These are phyloP conservation scores for Meyerozyma guilliermondii DNA, from an alignment of 1,139 yeast genomes.

Conservation along the genomic window DNA sequence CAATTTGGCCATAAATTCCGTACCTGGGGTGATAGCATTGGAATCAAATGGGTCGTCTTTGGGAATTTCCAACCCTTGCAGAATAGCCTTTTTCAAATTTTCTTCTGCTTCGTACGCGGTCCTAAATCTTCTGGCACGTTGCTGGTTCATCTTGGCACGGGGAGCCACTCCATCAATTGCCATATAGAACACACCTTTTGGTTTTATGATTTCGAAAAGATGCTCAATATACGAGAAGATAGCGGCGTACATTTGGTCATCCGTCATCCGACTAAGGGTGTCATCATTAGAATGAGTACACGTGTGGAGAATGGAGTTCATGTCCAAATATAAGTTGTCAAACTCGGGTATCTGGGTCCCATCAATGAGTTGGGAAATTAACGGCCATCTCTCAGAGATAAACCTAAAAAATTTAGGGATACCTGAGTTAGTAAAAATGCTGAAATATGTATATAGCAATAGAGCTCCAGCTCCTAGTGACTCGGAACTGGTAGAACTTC, in stretches of 20 bases:
- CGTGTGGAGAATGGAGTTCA: slow-evolving; percentile 95
- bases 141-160: slow-evolving; percentile 98
- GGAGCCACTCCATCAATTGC: slow-evolving; percentile 99
- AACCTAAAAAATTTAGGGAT: slow-evolving; percentile 95
- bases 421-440: slow-evolving; percentile 43
- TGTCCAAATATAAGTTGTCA: slow-evolving; percentile 90
- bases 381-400: slow-evolving; percentile 99
- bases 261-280: slow-evolving; percentile 60
- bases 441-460: background rate
- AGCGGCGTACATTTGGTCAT: slow-evolving; percentile 90
- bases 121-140: slow-evolving; percentile 93
- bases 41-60: slow-evolving; percentile 83
- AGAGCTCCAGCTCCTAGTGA: background rate
- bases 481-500: background rate
- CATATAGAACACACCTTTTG: slow-evolving; percentile 85
- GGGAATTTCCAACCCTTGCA: slow-evolving; percentile 58
- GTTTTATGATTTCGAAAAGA: slow-evolving; percentile 80
- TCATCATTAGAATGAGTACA: slow-evolving; percentile 80
- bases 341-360: slow-evolving; percentile 87
- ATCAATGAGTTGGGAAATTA: slow-evolving; percentile 83
- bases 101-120: slow-evolving; percentile 92
- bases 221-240: slow-evolving; percentile 94
- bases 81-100: slow-evolving; percentile 59
- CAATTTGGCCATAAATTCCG: slow-evolving; percentile 92
- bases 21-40: slow-evolving; percentile 96